Evolutionary conservation across 176 grass and related monocot species (phyloP).

Genomic region (Aegilops umbellulata): DNA sequence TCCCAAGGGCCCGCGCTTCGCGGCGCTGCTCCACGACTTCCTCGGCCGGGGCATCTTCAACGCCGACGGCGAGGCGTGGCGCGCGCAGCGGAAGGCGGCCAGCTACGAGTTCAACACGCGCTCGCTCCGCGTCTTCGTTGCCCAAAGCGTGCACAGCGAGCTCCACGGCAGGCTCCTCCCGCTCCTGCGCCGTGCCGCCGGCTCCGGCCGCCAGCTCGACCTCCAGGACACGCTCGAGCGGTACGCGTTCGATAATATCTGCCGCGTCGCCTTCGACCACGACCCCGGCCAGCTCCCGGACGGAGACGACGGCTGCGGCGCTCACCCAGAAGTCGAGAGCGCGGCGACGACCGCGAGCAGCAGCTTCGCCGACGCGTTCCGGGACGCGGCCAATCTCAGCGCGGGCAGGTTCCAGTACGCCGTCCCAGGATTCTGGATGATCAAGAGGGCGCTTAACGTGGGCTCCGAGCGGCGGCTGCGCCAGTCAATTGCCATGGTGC

Average conservation of each 20-base stretch:
- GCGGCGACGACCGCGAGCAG: background rate
- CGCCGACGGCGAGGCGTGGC: conserved; percentile 58
- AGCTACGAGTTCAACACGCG: conserved; percentile 77
- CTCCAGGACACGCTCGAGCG: conserved; percentile 68
- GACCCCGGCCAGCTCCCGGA: conserved; percentile 44
- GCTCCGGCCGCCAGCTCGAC: background rate
- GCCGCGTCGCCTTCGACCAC: conserved; percentile 62
- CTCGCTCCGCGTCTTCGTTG: conserved; percentile 63
- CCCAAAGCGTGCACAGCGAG: conserved; percentile 55
- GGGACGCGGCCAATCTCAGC: conserved; percentile 59
- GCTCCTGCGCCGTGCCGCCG: conserved; percentile 24
- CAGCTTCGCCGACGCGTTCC: conserved; percentile 59
- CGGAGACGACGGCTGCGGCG: background rate
- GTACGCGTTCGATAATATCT: conserved; percentile 74
- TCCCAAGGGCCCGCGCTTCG: conserved; percentile 44
- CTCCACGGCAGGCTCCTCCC: conserved; percentile 57
- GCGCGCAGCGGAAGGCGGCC: conserved; percentile 62
- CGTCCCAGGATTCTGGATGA: conserved; percentile 46
- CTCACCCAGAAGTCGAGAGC: background rate
- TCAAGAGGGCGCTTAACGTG: conserved; percentile 49
- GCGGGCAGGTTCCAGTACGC: conserved; percentile 55
- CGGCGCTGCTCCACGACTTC: conserved; percentile 53
- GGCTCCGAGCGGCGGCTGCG: conserved; percentile 55
- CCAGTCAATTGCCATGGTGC: conserved; percentile 52
- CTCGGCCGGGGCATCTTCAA: conserved; percentile 69